A percentile compares a stretch with the other conserved stretches of the same genome.
phyloP scores from a whole-genome alignment of 148 eudicot species.

The Salicornia ramosissima region DNA sequence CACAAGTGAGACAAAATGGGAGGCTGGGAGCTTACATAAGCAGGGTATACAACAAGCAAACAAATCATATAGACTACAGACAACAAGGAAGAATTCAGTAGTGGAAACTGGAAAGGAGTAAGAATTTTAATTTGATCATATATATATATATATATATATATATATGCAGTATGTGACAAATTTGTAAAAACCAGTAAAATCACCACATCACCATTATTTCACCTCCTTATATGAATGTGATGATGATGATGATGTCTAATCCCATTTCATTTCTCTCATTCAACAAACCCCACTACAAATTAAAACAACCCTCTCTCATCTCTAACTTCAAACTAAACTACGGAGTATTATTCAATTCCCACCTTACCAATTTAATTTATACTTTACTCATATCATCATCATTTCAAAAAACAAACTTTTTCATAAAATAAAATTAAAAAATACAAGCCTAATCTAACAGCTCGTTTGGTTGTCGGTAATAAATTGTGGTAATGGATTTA shows the following conservation, averaged over 20 bases:
- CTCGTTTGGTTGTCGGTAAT: no score
- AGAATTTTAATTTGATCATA: not conserved
- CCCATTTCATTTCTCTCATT: constrained; percentile 20
- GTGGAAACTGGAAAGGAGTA: not conserved
- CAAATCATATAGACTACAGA: not conserved
- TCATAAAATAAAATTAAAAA: no score
- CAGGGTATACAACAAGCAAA: not conserved
- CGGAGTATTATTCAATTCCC: no score
- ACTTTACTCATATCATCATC: no score
- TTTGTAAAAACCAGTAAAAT: not conserved
- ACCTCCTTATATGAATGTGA: not conserved
- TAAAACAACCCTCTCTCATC: constrained; percentile 8
- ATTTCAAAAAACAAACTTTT: no score
- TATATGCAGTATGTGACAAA: no score
- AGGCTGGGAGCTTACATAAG: constrained; percentile 18
- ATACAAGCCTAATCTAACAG: no score
- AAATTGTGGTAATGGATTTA: no score
- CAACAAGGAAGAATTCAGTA: not conserved
- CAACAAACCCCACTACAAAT: constrained; percentile 24
- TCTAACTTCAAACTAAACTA: not conserved
- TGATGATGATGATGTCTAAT: constrained; percentile 29
- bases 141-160: constrained; percentile 2
- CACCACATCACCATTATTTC: constrained; percentile 14
- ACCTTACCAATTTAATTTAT: no score
- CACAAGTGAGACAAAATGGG: constrained; percentile 8